These are phyloP conservation scores for Olyra latifolia DNA, from an alignment of 176 grass and related monocot species.

Conservation along the genomic window DNA sequence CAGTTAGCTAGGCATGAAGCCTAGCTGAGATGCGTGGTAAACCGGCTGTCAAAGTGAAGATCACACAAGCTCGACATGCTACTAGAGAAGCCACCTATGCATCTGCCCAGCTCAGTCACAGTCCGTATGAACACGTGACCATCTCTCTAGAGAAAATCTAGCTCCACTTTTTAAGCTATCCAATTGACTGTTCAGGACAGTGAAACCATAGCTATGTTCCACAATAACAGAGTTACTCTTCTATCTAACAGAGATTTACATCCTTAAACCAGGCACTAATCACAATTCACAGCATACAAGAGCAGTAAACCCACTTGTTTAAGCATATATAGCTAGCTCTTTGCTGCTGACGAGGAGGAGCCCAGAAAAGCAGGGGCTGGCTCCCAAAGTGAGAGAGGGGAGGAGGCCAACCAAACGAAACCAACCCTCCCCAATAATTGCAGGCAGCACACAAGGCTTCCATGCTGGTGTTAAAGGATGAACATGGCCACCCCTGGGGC, in stretches of 20 bases:
- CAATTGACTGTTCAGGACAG: background rate
- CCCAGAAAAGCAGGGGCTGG: background rate
- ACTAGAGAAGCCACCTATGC: background rate
- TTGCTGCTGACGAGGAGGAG: background rate
- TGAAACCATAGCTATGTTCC: background rate
- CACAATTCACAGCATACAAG: background rate
- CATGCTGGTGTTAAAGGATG: conserved; percentile 53
- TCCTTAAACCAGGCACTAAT: background rate
- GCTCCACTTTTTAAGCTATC: background rate
- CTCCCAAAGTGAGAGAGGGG: background rate
- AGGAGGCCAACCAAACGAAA: background rate
- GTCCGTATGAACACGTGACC: background rate
- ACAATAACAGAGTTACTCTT: background rate
- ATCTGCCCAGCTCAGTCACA: background rate
- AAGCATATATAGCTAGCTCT: too few relatives aligned
- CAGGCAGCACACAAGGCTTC: conserved; percentile 39
- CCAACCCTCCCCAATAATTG: conserved; percentile 55
- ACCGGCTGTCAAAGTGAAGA: too few relatives aligned
- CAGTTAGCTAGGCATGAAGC: too few relatives aligned
- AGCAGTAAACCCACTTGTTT: background rate
- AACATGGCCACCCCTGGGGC: conserved; percentile 34
- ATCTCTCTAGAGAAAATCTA: background rate
- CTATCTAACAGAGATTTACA: background rate
- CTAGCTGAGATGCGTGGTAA: too few relatives aligned
- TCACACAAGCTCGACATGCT: background rate